Evolutionary conservation across 805 yeast genomes (phyloP).

Genomic region (Kodamaea restingae): DNA sequence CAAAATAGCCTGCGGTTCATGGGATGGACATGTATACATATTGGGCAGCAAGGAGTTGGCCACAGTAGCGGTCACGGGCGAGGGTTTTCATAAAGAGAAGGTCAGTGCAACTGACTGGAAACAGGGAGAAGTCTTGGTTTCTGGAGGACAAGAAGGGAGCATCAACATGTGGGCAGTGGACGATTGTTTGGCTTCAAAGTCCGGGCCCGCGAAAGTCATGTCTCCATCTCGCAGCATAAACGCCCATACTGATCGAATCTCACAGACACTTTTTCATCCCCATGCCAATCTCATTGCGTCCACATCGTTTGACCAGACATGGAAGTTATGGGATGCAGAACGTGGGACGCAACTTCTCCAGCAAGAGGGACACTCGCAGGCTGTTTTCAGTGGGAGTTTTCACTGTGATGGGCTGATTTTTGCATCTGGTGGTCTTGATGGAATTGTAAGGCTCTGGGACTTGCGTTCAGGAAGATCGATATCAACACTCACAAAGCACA

Average conservation of each 20-base stretch:
- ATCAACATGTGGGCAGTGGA: conserved; percentile 36
- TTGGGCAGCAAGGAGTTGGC: conserved; percentile 40
- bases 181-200: not conserved
- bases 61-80: conserved; percentile 18
- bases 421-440: conserved; percentile 78
- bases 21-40: conserved; percentile 72
- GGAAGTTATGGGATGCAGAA: conserved; percentile 81
- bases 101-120: conserved; percentile 72
- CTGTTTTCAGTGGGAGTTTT: conserved; percentile 55
- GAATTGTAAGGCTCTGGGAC: conserved; percentile 77
- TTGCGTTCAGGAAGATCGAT: conserved; percentile 69
- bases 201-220: conserved; percentile 14
- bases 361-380: conserved; percentile 87
- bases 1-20: conserved; percentile 64
- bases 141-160: conserved; percentile 40
- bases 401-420: conserved; percentile 77
- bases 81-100: conserved; percentile 57
- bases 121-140: conserved; percentile 16
- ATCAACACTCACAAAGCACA: conserved; percentile 60
- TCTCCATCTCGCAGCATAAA: conserved; percentile 12
- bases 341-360: conserved; percentile 42
- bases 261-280: conserved; percentile 65
- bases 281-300: conserved; percentile 51
- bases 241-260: conserved; percentile 51
- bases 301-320: conserved; percentile 80